Percentiles rank a stretch among this genome's conserved stretches.
Evolutionary conservation across 2,329 filamentous ascomycete species (phyloP).

Genomic region (Fusarium sp.): DNA sequence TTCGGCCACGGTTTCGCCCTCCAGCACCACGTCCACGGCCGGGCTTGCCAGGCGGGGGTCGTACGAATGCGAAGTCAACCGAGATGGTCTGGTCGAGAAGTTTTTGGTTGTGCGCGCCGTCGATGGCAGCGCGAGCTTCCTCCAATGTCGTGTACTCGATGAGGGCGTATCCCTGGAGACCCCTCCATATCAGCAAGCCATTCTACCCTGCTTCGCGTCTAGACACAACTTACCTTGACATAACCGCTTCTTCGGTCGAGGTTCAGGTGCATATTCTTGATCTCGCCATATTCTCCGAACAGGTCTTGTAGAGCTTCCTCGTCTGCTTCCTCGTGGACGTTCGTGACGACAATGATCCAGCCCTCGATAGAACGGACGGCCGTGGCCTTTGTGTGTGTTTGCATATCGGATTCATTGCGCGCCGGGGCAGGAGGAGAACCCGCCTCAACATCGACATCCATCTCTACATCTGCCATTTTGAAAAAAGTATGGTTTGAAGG

Average conservation of each 20-base stretch:
- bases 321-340: slow-evolving; percentile 88
- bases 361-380: slow-evolving; percentile 90
- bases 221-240: slow-evolving; percentile 75
- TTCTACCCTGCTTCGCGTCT: neutral
- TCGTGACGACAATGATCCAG: slow-evolving; percentile 90
- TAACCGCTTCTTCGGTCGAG: slow-evolving; percentile 87
- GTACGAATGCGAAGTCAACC: slow-evolving; percentile 89
- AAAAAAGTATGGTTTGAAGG: neutral
- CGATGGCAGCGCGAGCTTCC: slow-evolving; percentile 86
- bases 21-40: slow-evolving; percentile 57
- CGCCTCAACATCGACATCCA: slow-evolving; percentile 69
- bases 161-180: slow-evolving; percentile 80
- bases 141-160: slow-evolving; percentile 87
- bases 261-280: slow-evolving; percentile 89
- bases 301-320: slow-evolving; percentile 86
- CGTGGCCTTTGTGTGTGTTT: slow-evolving; percentile 80
- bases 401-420: slow-evolving; percentile 74
- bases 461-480: slow-evolving; percentile 69
- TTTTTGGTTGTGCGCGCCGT: slow-evolving; percentile 82
- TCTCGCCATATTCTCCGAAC: slow-evolving; percentile 88
- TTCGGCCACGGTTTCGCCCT: slow-evolving; percentile 61
- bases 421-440: slow-evolving; percentile 56
- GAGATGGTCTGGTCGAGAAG: slow-evolving; percentile 85
- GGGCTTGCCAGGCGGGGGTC: slow-evolving; percentile 75
- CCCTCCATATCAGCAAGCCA: neutral